Percentiles rank a stretch among this genome's conserved stretches.
phyloP scores from a whole-genome alignment of 2,329 filamentous ascomycete genomes.

The Fragosphaeria purpurea region DNA sequence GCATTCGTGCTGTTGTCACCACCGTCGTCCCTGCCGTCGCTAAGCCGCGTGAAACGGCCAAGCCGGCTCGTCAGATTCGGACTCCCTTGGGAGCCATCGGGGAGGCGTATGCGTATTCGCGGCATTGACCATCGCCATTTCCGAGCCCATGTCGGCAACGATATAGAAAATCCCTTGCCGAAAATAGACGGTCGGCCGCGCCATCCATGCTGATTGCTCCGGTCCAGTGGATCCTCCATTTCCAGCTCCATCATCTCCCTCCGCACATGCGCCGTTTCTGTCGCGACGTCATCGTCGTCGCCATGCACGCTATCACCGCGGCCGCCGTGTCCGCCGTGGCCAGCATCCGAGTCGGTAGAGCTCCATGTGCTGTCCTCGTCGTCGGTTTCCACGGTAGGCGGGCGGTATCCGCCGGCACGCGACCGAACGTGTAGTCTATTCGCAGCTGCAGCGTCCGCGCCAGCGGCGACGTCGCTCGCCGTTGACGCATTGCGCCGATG shows the following conservation, averaged over 20 bases:
- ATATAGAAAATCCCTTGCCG: constrained; percentile 44
- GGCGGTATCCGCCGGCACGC: constrained; percentile 53
- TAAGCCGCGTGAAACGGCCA: constrained; percentile 6
- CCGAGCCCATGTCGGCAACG: constrained; percentile 45
- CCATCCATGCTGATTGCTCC: constrained; percentile 16
- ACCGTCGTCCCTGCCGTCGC: not conserved
- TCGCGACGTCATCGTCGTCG: constrained; percentile 34
- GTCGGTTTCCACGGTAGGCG: constrained; percentile 71
- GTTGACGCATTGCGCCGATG: constrained; percentile 30
- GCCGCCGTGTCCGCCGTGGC: constrained; percentile 22
- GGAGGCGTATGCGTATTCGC: constrained; percentile 35
- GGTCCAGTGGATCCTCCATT: constrained; percentile 55
- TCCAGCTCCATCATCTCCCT: constrained; percentile 86
- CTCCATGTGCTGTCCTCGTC: constrained; percentile 51
- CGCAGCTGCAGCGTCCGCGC: constrained; percentile 18
- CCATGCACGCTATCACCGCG: constrained; percentile 17
- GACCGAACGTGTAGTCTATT: constrained; percentile 20
- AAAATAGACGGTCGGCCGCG: constrained; percentile 33
- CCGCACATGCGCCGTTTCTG: constrained; percentile 57
- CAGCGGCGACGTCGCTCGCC: constrained; percentile 15
- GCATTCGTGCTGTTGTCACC: constrained; percentile 10
- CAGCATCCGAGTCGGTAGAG: constrained; percentile 34
- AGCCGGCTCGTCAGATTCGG: constrained; percentile 8
- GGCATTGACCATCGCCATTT: constrained; percentile 37
- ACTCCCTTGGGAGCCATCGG: constrained; percentile 8